A percentile compares a stretch with the other conserved stretches of the same genome.
Conservation (phyloP, 2,329 filamentous ascomycete genomes). For the Apiospora arundinis region DNA sequence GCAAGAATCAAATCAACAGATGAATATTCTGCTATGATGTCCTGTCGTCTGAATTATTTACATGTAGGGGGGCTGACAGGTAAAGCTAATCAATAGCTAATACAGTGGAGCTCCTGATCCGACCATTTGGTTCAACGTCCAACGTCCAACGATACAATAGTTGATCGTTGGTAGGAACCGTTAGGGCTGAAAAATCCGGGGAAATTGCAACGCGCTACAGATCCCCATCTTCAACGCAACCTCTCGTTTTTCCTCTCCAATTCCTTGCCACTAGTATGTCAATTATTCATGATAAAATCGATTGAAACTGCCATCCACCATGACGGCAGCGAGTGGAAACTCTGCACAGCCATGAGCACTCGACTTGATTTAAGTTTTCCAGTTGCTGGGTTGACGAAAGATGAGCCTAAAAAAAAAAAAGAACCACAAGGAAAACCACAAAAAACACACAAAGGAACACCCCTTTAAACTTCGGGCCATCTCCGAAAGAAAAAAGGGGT, state of each 20-base stretch:
- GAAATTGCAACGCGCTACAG: not conserved
- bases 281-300: not conserved
- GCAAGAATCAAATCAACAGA: not conserved
- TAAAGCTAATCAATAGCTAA: not conserved
- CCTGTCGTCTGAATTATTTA: not conserved
- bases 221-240: not conserved
- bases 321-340: no score
- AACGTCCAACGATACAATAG: no score
- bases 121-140: not conserved
- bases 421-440: no score
- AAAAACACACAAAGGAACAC: not conserved
- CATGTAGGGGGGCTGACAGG: not conserved
- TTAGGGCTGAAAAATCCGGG: slow-evolving; percentile 10
- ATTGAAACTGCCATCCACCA: not conserved
- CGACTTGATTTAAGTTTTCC: not conserved
- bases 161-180: not conserved
- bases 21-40: no score
- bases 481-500: not conserved
- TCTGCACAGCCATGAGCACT: not conserved
- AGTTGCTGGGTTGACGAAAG: not conserved
- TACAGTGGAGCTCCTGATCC: not conserved
- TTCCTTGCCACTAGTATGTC: not conserved
- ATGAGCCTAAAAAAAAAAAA: not conserved
- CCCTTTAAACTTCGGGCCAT: not conserved
- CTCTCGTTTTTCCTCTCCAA: not conserved